phyloP scores from a whole-genome alignment of 345 rosid genomes.

The Aquilaria sinensis region DNA sequence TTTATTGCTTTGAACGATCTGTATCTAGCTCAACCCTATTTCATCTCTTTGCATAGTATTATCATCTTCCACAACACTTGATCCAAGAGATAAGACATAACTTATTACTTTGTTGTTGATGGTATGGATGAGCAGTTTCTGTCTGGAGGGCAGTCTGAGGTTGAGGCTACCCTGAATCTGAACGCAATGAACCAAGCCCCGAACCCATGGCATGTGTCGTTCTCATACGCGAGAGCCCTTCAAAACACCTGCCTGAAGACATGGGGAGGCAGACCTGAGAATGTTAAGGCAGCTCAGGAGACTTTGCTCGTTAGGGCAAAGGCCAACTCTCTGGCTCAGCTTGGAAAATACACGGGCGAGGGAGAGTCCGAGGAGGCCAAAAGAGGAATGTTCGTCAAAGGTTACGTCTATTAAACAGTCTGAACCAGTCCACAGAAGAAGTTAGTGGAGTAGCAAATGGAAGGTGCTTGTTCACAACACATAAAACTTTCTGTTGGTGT shows the following conservation, averaged over 20 bases:
- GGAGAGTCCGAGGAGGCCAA: slow-evolving; percentile 92
- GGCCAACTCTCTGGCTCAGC: slow-evolving; percentile 93
- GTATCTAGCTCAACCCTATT: too few species aligned
- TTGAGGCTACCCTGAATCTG: slow-evolving; percentile 89
- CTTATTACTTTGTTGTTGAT: slow-evolving; percentile 1
- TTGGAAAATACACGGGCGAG: slow-evolving; percentile 81
- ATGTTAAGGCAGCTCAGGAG: slow-evolving; percentile 79
- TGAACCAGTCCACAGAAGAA: background rate
- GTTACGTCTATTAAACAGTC: slow-evolving; percentile 47
- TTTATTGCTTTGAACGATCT: too few species aligned
- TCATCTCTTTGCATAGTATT: too few species aligned
- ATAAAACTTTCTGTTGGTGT: background rate
- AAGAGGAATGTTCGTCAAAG: slow-evolving; percentile 88
- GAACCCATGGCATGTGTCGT: slow-evolving; percentile 92
- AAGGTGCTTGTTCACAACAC: background rate
- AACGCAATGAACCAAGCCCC: slow-evolving; percentile 92
- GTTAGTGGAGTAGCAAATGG: background rate
- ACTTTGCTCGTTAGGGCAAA: slow-evolving; percentile 60
- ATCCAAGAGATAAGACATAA: too few species aligned
- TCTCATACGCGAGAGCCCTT: slow-evolving; percentile 92
- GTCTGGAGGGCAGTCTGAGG: slow-evolving; percentile 99
- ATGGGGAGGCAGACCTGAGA: slow-evolving; percentile 85
- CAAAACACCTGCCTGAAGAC: slow-evolving; percentile 91
- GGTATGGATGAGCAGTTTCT: slow-evolving; percentile 52
- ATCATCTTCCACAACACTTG: too few species aligned